These are phyloP conservation scores for Chaetoceros muelleri DNA, from an alignment of 108 stramenopile genomes.

Conservation along the genomic window DNA sequence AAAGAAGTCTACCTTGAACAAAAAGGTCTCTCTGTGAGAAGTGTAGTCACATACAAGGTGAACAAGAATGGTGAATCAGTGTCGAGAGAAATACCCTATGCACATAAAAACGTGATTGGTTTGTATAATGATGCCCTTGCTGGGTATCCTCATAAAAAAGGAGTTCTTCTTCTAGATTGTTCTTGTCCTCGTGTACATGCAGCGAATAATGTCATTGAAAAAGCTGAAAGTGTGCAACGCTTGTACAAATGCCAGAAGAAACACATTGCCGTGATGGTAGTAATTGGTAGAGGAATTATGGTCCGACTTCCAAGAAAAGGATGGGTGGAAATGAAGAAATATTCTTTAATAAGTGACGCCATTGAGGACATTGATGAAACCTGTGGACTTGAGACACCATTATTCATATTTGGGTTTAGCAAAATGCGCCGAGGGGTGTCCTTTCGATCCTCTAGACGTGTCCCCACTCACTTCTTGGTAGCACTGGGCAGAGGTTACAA, in stretches of 20 bases:
- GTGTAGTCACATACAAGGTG: slow-evolving; percentile 1
- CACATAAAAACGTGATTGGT: slow-evolving; percentile 13
- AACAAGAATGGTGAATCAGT: too few species aligned
- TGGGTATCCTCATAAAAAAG: slow-evolving; percentile 3
- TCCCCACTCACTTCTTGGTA: slow-evolving; percentile 23
- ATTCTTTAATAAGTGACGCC: slow-evolving; percentile 3
- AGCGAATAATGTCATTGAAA: slow-evolving; percentile 8
- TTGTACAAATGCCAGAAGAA: slow-evolving; percentile 3
- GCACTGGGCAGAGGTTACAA: slow-evolving; percentile 17
- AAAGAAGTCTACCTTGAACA: slow-evolving; percentile 16
- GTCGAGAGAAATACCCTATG: slow-evolving; percentile 11
- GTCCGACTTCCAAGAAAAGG: slow-evolving; percentile 4
- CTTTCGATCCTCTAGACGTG: slow-evolving; percentile 14
- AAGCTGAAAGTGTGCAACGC: slow-evolving; percentile 12
- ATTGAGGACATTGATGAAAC: slow-evolving; percentile 11
- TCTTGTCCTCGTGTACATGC: slow-evolving; percentile 16
- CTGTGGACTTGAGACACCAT: slow-evolving; percentile 13
- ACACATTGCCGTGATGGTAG: slow-evolving; percentile 9
- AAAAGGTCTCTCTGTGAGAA: slow-evolving; percentile 12
- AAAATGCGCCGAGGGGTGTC: slow-evolving; percentile 25
- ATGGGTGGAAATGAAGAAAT: slow-evolving; percentile 5
- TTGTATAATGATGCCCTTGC: slow-evolving; percentile 17
- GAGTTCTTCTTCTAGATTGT: slow-evolving; percentile 18
- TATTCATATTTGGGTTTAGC: slow-evolving; percentile 25
- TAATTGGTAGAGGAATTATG: slow-evolving; percentile 6